phyloP scores from a whole-genome alignment of 2,329 filamentous ascomycete genomes.

The Venturia oleaginea region DNA sequence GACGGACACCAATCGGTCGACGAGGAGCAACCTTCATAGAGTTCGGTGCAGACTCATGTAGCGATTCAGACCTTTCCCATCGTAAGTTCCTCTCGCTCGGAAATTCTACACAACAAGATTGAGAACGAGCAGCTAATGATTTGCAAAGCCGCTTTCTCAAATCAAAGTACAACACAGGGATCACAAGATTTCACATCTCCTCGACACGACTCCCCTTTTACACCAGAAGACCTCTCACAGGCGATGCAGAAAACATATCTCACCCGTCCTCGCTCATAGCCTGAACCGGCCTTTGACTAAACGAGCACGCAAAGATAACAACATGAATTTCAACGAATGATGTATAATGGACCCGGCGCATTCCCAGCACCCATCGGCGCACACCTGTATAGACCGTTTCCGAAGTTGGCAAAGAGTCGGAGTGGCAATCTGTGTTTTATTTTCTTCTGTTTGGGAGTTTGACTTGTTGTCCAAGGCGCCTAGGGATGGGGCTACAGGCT shows the following conservation, averaged over 20 bases:
- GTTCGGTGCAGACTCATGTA: constrained; percentile 35
- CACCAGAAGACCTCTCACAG: constrained; percentile 35
- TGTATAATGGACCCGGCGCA: background rate
- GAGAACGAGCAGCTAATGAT: background rate
- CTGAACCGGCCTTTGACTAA: background rate
- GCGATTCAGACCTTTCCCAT: constrained; percentile 32
- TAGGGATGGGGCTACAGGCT: too few species aligned
- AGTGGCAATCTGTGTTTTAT: too few species aligned
- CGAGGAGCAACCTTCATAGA: constrained; percentile 24
- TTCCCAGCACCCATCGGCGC: background rate
- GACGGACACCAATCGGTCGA: constrained; percentile 18
- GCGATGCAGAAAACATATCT: constrained; percentile 34
- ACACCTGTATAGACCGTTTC: background rate
- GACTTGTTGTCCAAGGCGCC: too few species aligned
- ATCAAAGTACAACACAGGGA: background rate
- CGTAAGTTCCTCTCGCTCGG: constrained; percentile 26
- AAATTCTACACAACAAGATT: constrained; percentile 10
- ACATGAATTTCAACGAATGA: background rate
- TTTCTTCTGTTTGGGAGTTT: too few species aligned
- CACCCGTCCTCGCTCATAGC: background rate
- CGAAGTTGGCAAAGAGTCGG: background rate
- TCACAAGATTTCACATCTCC: constrained; percentile 22
- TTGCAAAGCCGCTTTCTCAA: constrained; percentile 24
- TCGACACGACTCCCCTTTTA: constrained; percentile 28
- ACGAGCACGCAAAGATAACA: background rate